Conservation (phyloP, 768 basidiomycete species). For the Hysterangium stoloniferum region DNA sequence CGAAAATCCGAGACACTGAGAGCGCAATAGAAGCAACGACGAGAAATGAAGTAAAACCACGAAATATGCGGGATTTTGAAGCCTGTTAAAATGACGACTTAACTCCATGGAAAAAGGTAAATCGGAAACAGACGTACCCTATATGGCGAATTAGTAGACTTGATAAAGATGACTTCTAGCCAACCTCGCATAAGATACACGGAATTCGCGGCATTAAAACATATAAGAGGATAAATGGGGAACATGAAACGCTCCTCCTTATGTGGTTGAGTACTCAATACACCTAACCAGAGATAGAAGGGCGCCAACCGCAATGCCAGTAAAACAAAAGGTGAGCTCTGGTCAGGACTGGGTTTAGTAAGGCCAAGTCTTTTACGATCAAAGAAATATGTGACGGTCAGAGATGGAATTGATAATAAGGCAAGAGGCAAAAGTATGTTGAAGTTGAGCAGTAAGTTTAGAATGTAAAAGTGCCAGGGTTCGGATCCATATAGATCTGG, state of each 20-base stretch:
- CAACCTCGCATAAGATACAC: conserved; percentile 81
- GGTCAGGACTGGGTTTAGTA: conserved; percentile 38
- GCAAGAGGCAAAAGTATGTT: conserved; percentile 81
- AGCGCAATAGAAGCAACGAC: conserved; percentile 58
- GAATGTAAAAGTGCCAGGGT: conserved; percentile 78
- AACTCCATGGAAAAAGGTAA: background rate
- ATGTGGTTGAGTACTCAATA: conserved; percentile 78
- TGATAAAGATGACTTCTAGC: conserved; percentile 72
- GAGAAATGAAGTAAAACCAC: conserved; percentile 63
- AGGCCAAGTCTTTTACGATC: conserved; percentile 73
- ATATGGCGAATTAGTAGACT: conserved; percentile 77
- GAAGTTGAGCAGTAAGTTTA: conserved; percentile 91
- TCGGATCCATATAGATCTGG: conserved; percentile 93
- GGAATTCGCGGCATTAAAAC: conserved; percentile 90
- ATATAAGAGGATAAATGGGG: conserved; percentile 84
- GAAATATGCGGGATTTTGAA: conserved; percentile 67
- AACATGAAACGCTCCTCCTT: conserved; percentile 99
- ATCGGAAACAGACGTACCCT: conserved; percentile 41
- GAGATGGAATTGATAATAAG: conserved; percentile 68
- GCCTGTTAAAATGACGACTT: conserved; percentile 45
- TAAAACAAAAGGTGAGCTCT: conserved; percentile 74
- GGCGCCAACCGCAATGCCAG: conserved; percentile 76
- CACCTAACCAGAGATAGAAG: conserved; percentile 82
- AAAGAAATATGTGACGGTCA: conserved; percentile 62
- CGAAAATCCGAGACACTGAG: conserved; percentile 73